Evolutionary conservation across 768 basidiomycete species (phyloP).

Genomic region (Mycena amicta): DNA sequence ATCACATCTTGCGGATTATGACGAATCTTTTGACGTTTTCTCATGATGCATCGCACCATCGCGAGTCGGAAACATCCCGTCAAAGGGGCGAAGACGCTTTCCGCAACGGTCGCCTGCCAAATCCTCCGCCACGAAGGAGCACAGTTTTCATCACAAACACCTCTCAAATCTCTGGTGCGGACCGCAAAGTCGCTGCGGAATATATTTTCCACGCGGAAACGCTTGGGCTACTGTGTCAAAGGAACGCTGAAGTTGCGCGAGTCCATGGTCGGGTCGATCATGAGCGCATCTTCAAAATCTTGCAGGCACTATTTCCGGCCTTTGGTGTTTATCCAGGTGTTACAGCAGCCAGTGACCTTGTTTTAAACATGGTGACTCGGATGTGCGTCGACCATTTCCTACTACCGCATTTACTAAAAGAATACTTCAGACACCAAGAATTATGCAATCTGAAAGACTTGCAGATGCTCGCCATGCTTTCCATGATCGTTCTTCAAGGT

Average conservation of each 20-base stretch:
- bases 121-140: constrained; percentile 52
- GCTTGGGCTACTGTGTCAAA: constrained; percentile 52
- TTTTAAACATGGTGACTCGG: constrained; percentile 43
- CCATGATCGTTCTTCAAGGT: constrained; percentile 65
- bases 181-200: constrained; percentile 59
- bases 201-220: constrained; percentile 57
- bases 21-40: constrained; percentile 71
- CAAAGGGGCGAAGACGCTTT: constrained; percentile 36
- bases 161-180: constrained; percentile 50
- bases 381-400: constrained; percentile 44
- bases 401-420: constrained; percentile 6
- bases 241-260: constrained; percentile 63
- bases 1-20: constrained; percentile 74
- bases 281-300: constrained; percentile 63
- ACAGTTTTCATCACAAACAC: constrained; percentile 60
- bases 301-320: constrained; percentile 51
- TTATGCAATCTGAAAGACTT: constrained; percentile 60
- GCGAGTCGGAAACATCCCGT: constrained; percentile 43
- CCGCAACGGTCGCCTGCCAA: constrained; percentile 43
- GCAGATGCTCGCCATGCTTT: constrained; percentile 81
- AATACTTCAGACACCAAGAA: constrained; percentile 39
- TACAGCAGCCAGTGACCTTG: constrained; percentile 33
- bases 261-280: constrained; percentile 66
- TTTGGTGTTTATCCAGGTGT: constrained; percentile 11
- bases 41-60: constrained; percentile 41